A percentile compares a stretch with the other conserved stretches of the same genome.
These are phyloP conservation scores for Mycena latifolia DNA, from an alignment of 768 basidiomycete species.

Conservation along the genomic window DNA sequence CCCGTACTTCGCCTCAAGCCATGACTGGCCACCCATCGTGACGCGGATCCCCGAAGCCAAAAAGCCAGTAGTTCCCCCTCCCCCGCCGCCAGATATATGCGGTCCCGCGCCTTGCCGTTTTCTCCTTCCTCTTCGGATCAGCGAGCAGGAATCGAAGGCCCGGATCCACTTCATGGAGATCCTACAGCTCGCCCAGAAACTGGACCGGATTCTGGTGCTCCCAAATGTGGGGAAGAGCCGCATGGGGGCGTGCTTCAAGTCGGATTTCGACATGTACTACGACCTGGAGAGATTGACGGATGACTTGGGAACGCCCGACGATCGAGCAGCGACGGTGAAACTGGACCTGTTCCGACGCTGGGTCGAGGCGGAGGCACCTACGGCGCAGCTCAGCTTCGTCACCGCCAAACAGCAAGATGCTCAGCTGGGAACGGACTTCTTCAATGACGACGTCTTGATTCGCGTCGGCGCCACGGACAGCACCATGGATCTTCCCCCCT, in stretches of 20 bases:
- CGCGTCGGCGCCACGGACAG: constrained; percentile 15
- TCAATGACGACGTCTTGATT: constrained; percentile 23
- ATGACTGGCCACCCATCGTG: constrained; percentile 48
- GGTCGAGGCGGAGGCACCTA: constrained; percentile 46
- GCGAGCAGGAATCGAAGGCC: constrained; percentile 72
- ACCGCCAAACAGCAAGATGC: constrained; percentile 34
- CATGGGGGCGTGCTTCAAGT: constrained; percentile 63
- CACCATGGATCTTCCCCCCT: constrained; percentile 14
- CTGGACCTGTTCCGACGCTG: constrained; percentile 55
- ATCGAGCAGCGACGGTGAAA: constrained; percentile 42
- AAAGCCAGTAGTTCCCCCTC: not conserved
- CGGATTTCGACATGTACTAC: constrained; percentile 66
- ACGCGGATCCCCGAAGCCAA: constrained; percentile 48
- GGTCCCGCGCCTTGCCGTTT: constrained; percentile 53
- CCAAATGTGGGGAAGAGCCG: constrained; percentile 71
- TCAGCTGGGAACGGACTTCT: not conserved
- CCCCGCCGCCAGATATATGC: constrained; percentile 10
- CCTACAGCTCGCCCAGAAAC: constrained; percentile 56
- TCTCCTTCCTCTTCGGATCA: constrained; percentile 61
- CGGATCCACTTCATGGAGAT: constrained; percentile 68
- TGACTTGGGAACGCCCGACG: constrained; percentile 26
- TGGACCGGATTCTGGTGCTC: constrained; percentile 70
- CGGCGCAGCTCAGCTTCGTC: constrained; percentile 53
- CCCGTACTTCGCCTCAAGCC: constrained; percentile 28
- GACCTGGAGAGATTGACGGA: constrained; percentile 43